Base-by-base conservation (phyloP, 2,329 filamentous ascomycete genomes). In the Cercospora sesami region DNA sequence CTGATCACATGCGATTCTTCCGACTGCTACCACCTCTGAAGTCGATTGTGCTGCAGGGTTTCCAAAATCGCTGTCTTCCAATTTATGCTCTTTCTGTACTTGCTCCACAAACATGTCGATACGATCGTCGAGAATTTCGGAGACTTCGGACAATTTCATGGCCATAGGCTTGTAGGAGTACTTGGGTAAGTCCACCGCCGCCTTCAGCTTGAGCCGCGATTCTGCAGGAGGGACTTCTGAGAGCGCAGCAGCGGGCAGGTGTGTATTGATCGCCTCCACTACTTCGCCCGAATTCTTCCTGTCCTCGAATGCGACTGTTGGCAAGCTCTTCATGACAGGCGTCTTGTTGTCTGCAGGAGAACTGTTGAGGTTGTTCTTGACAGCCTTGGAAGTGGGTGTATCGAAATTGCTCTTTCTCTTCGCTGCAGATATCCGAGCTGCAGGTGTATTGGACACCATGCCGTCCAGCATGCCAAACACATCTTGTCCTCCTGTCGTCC, bases 121-220 rank as follows among this genome's bases (percentile, higher is more conserved):
- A 74, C 93, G 87, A 80, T 98, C 94, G 80, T 99, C 95, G 7
- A 98, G 86, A 55, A 97, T 92, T 79, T 97, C 94, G 4, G 94
- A 96, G 0, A 93, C 89, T 78, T 97, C 94, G 5, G 92, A 94
- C 6, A 95, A 85, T 76, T 97, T 96, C 93, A 98, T 97, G 2
- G 92, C 91, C 84, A 98, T 90, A 1, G 93, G 92, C 77, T 94
- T 95, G 81, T 98, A 99, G 0, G 85, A 88, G 73, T 97, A 90
- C 78, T 97, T 97, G 78, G 94, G 93, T 75, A 93, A 86, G 78
- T 98, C 94, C 1, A 93, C 94, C 68, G 92, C 91, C 2, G 93
- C 91, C 5, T 90, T 94, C 21, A 97, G 85, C 77, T 91, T 94
- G 78, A 98, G 89, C 61, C 95, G 90, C 16, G 92, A 78, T 78